Percentiles rank a stretch among this genome's conserved stretches.
These are phyloP conservation scores for Hemileccinum rubropunctum DNA, from an alignment of 768 basidiomycete species.

Conservation along the genomic window DNA sequence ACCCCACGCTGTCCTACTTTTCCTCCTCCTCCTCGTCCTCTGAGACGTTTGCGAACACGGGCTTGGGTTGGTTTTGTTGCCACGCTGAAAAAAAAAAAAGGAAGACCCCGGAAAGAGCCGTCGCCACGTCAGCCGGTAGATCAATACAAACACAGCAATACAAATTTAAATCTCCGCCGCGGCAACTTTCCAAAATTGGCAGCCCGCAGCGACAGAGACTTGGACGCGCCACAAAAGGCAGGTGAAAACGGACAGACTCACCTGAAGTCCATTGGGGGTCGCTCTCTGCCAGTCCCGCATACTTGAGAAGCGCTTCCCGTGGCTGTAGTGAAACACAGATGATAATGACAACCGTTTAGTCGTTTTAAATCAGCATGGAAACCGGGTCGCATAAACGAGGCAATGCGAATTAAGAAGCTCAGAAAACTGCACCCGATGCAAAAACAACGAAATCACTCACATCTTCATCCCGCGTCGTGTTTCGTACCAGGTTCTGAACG, in stretches of 20 bases:
- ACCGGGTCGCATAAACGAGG: slow-evolving; percentile 20
- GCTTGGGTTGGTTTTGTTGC: slow-evolving; percentile 80
- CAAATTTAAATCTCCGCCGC: slow-evolving; percentile 30
- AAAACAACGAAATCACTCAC: slow-evolving; percentile 56
- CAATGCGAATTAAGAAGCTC: slow-evolving; percentile 7
- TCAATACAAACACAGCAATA: slow-evolving; percentile 33
- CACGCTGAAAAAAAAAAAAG: slow-evolving; percentile 68
- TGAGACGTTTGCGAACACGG: slow-evolving; percentile 70
- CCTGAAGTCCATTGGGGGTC: slow-evolving; percentile 86
- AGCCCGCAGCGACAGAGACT: slow-evolving; percentile 26
- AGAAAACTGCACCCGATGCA: slow-evolving; percentile 1
- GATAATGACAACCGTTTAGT: slow-evolving; percentile 22
- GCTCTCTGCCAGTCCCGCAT: slow-evolving; percentile 70
- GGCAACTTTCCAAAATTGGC: slow-evolving; percentile 26
- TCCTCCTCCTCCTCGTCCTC: slow-evolving; percentile 58
- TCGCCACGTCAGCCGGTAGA: slow-evolving; percentile 61
- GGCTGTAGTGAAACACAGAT: slow-evolving; percentile 55
- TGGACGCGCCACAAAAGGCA: slow-evolving; percentile 11
- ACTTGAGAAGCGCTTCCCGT: slow-evolving; percentile 93
- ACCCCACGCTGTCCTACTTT: slow-evolving; percentile 41
- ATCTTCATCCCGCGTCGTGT: slow-evolving; percentile 89
- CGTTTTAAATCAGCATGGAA: slow-evolving; percentile 23
- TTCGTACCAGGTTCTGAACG: slow-evolving; percentile 90
- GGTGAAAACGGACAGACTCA: slow-evolving; percentile 40
- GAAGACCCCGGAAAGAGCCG: slow-evolving; percentile 30